Base-by-base conservation (phyloP, 1,284 basidiomycete genomes). In the Earliella scabrosa region DNA sequence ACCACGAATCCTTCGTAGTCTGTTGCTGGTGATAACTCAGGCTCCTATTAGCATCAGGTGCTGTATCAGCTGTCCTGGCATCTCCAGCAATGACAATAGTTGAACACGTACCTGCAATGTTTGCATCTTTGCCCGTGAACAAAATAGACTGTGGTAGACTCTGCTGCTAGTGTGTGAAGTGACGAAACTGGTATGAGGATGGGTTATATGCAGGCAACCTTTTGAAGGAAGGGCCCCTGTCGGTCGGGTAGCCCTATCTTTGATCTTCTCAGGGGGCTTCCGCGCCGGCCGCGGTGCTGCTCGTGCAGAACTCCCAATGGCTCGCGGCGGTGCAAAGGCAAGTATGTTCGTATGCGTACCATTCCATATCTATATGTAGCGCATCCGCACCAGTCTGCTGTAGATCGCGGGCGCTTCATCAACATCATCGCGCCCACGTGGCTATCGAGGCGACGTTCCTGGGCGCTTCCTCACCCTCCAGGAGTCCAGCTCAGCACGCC, bases 1-100 rank as follows among this genome's bases (percentile, higher is more conserved):
- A 86, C 70, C 40, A 90, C 85, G 63, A 86, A 83, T 10, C 77
- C 72, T 8, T 75, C 77, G 64, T 82, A 91, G 73, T 87, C 77
- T 20, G 87, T 88, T 23, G 68, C 49, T 9, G 68, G 62, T n/a
- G 60, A 61, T n/a, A 58, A 45, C n/a, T 45, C 29, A 7, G 41
- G 21, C 29, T 52, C 39, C 47, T 55, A 11, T 21, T 8, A 20
- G 20, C 36, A 13, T 27, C 23, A 14, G 35, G 16, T 40, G 13
- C 41, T 39, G 35, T 35, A 20, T n/a, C n/a, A n/a, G n/a, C n/a
- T n/a, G n/a, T n/a, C n/a, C n/a, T n/a, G n/a, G n/a, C n/a, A n/a
- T n/a, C n/a, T n/a, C n/a, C n/a, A n/a, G n/a, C n/a, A n/a, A n/a
- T n/a, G n/a, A n/a, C n/a, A n/a, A n/a, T n/a, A n/a, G n/a, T n/a